Conservation (phyloP, 2,329 filamentous ascomycete species). For the Fusarium sulawesiense region DNA sequence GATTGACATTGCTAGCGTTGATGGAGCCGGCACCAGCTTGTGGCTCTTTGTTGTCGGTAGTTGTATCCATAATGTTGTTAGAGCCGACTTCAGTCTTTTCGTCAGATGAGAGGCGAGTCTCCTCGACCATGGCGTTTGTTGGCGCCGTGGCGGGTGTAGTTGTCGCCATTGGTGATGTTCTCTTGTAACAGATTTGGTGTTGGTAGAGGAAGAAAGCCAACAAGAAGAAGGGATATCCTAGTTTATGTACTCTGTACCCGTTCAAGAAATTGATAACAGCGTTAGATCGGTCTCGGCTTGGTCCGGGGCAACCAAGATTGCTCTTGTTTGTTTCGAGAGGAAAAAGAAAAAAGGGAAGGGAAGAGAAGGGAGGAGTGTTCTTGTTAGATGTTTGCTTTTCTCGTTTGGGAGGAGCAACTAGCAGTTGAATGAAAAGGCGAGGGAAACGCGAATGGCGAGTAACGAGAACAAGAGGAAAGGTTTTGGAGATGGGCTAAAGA, state of each 20-base stretch:
- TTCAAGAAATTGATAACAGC: not conserved
- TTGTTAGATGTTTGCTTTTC: slow-evolving; percentile 8
- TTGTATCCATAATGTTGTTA: slow-evolving; percentile 35
- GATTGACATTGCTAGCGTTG: not conserved
- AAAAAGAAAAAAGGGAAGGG: not conserved
- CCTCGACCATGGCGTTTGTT: slow-evolving; percentile 31
- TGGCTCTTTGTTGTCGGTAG: slow-evolving; percentile 29
- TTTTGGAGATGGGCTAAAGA: slow-evolving; percentile 1
- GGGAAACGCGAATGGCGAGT: not conserved
- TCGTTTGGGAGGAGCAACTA: not conserved
- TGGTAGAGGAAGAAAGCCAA: not conserved
- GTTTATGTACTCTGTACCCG: not conserved
- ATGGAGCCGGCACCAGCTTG: slow-evolving; percentile 15
- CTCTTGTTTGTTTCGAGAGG: slow-evolving; percentile 3
- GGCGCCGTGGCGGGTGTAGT: slow-evolving; percentile 30
- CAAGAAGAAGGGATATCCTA: not conserved
- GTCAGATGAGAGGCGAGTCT: slow-evolving; percentile 46
- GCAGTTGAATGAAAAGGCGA: not conserved
- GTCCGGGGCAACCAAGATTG: not conserved
- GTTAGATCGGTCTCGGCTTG: not conserved
- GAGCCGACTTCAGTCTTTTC: slow-evolving; percentile 50
- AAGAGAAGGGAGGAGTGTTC: not conserved
- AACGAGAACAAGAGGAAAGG: not conserved
- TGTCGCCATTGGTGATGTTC: slow-evolving; percentile 20
- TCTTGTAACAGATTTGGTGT: not conserved